These are phyloP conservation scores for Saururus chinensis DNA, from an alignment of 164 flowering plant species.

Conservation along the genomic window DNA sequence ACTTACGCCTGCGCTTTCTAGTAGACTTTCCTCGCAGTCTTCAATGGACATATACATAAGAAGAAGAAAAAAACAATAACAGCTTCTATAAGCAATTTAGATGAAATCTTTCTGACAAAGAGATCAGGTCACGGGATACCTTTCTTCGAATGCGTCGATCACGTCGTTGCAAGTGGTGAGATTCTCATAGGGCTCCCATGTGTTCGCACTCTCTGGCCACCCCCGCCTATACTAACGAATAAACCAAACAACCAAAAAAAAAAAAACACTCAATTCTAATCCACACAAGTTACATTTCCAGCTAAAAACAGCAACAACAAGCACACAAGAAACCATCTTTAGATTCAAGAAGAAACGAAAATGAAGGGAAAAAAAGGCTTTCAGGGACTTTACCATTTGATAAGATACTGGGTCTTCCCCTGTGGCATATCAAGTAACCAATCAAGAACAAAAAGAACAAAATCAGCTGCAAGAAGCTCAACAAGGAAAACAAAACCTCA, in stretches of 20 bases:
- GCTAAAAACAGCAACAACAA: background rate
- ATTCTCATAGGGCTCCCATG: slow-evolving; percentile 97
- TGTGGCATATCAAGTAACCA: slow-evolving; percentile 8
- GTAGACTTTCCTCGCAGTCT: slow-evolving; percentile 35
- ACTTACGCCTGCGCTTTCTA: slow-evolving; percentile 46
- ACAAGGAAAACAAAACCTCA: background rate
- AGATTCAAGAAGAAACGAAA: too few relatives aligned
- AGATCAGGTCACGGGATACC: slow-evolving; percentile 20
- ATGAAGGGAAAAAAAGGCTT: background rate
- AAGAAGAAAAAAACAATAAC: background rate
- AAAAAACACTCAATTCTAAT: background rate
- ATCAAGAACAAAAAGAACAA: background rate
- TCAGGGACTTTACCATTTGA: slow-evolving; percentile 53
- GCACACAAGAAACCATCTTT: too few relatives aligned
- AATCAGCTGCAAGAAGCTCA: background rate
- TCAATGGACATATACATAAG: slow-evolving; percentile 5
- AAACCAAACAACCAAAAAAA: background rate
- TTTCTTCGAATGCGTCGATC: slow-evolving; percentile 79
- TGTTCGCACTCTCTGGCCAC: slow-evolving; percentile 94
- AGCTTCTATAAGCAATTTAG: background rate
- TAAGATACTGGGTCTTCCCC: slow-evolving; percentile 77
- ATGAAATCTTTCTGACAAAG: background rate
- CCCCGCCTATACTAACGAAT: slow-evolving; percentile 59
- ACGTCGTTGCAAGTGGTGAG: slow-evolving; percentile 59
- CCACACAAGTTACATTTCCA: background rate